Evolutionary conservation across 306 rosid genomes (phyloP).

Genomic region (Aeschynomene evenia): DNA sequence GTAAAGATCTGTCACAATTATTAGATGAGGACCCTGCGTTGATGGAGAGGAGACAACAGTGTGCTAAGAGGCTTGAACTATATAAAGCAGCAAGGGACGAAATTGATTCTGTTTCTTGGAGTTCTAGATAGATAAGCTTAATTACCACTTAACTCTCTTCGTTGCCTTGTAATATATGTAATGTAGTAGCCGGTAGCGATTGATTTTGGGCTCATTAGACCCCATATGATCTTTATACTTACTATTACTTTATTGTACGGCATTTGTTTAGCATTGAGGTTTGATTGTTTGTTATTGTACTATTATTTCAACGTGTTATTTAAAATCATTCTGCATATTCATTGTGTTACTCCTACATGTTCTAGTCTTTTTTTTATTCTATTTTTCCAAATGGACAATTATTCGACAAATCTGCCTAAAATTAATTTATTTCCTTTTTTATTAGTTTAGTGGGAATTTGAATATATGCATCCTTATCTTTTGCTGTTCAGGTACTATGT

Average conservation of each 20-base stretch:
- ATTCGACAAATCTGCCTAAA: too few relatives aligned
- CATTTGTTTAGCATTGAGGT: background rate
- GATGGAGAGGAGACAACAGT: constrained; percentile 91
- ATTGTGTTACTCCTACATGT: too few relatives aligned
- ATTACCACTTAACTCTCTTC: background rate
- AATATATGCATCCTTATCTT: too few relatives aligned
- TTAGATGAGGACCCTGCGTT: constrained; percentile 93
- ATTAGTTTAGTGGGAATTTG: too few relatives aligned
- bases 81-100: constrained; percentile 97
- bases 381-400: too few relatives aligned
- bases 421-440: too few relatives aligned
- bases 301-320: too few relatives aligned
- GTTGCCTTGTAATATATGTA: constrained; percentile 26
- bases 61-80: constrained; percentile 82
- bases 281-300: constrained; percentile 8
- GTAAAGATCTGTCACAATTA: constrained; percentile 62
- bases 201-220: constrained; percentile 16
- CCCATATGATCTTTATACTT: background rate
- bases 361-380: too few relatives aligned
- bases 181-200: constrained; percentile 21
- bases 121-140: constrained; percentile 54
- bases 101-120: constrained; percentile 90
- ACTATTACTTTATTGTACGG: background rate
- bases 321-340: background rate
- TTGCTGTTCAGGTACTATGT: too few relatives aligned